phyloP scores from a whole-genome alignment of 305 asterid genomes.

The Solanum hybrid region DNA sequence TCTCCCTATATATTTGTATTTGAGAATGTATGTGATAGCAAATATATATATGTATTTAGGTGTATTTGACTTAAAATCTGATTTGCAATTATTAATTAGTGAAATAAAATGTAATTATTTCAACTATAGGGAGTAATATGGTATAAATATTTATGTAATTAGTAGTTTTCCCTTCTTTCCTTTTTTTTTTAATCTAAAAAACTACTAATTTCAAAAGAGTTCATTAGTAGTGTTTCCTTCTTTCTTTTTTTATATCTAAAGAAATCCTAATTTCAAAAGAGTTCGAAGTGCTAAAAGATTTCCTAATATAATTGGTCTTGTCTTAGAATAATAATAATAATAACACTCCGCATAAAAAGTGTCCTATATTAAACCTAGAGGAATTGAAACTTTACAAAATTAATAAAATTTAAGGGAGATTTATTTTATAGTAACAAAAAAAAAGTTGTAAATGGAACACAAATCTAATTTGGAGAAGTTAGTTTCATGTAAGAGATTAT shows the following conservation, averaged over 20 bases:
- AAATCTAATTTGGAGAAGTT: not conserved
- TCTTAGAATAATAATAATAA: too few relatives aligned
- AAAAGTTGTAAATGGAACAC: not conserved
- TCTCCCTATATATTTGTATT: not conserved
- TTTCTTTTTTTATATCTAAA: not conserved
- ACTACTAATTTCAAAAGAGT: not conserved
- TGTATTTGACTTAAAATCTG: not conserved
- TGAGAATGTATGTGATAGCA: not conserved
- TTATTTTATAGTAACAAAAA: not conserved
- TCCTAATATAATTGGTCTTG: not conserved
- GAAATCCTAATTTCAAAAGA: not conserved
- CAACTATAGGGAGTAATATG: not conserved
- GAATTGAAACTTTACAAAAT: too few relatives aligned
- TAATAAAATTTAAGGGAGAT: not conserved
- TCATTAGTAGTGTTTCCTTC: not conserved
- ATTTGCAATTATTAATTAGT: too few relatives aligned
- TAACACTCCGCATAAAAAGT: not conserved
- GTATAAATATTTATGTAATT: too few relatives aligned
- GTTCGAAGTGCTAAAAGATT: not conserved
- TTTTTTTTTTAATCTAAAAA: too few relatives aligned
- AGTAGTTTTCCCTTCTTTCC: not conserved
- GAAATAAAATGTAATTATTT: not conserved
- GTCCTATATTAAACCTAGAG: not conserved
- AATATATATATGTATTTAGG: too few relatives aligned
- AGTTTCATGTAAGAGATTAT: not conserved